Conservation (phyloP, 148 eudicot genomes). For the Chenopodium suecicum region DNA sequence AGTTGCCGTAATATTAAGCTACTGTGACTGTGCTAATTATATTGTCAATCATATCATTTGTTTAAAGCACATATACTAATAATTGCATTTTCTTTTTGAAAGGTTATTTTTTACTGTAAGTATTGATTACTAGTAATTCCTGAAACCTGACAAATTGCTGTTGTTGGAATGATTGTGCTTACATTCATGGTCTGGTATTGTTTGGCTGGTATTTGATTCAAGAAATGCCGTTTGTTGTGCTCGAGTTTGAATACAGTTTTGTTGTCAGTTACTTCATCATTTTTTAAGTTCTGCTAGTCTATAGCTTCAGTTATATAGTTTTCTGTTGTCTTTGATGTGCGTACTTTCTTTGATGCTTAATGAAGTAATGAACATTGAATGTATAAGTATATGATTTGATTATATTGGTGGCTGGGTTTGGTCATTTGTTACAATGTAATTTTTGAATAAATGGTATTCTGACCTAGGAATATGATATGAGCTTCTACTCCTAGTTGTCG, state of each 20-base stretch:
- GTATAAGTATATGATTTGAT: neutral
- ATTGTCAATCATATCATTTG: constrained; percentile 21
- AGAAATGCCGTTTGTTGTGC: no score
- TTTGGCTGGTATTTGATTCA: no score
- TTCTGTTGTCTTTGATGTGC: neutral
- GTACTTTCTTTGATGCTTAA: neutral
- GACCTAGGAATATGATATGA: neutral
- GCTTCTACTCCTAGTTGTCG: neutral
- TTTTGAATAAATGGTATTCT: neutral
- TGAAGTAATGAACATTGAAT: no score
- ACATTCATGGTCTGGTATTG: neutral
- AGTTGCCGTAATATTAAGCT: constrained; percentile 13
- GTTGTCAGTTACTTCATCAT: no score
- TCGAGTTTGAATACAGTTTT: no score
- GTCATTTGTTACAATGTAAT: neutral
- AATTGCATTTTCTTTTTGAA: neutral
- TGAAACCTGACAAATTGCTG: neutral
- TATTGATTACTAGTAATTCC: neutral
- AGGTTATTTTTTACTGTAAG: neutral
- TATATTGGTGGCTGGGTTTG: neutral
- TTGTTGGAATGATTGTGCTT: neutral
- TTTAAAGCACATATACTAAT: constrained; percentile 7
- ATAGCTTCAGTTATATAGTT: no score
- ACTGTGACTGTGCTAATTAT: constrained; percentile 11
- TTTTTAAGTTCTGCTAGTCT: no score